These are phyloP conservation scores for Physcia stellaris DNA, from an alignment of 495 filamentous ascomycete species.

Conservation along the genomic window DNA sequence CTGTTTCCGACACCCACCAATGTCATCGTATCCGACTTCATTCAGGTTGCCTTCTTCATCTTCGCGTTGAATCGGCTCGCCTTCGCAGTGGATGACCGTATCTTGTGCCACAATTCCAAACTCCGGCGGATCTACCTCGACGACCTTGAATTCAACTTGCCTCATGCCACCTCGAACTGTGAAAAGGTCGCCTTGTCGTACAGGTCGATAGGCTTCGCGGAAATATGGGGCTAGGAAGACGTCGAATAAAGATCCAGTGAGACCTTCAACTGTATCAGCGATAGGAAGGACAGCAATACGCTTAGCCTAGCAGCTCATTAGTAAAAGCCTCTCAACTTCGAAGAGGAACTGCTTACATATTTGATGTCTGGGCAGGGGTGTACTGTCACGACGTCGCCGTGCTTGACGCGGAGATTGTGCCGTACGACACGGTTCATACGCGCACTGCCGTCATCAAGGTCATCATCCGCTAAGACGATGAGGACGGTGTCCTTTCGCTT, in stretches of 20 bases:
- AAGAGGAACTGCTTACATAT: constrained; percentile 58
- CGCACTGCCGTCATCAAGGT: constrained; percentile 90
- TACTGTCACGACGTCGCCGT: constrained; percentile 91
- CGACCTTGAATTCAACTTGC: constrained; percentile 98
- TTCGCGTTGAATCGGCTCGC: constrained; percentile 94
- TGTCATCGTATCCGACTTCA: constrained; percentile 97
- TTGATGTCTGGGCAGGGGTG: constrained; percentile 99
- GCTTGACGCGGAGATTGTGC: constrained; percentile 96
- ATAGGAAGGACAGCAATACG: constrained; percentile 97
- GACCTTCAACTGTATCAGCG: constrained; percentile 92
- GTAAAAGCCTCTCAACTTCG: constrained; percentile 2
- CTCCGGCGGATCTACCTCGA: constrained; percentile 95
- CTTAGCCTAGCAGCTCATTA: constrained; percentile 58
- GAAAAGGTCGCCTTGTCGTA: constrained; percentile 93
- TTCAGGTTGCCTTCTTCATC: constrained; percentile 98
- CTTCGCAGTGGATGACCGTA: constrained; percentile 97
- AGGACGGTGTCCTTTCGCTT: constrained; percentile 98
- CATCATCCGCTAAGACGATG: constrained; percentile 94
- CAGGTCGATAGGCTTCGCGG: constrained; percentile 94
- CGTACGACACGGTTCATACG: constrained; percentile 96
- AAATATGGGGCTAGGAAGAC: constrained; percentile 99
- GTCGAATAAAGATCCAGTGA: constrained; percentile 95
- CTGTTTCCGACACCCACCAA: constrained; percentile 98
- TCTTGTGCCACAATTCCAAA: constrained; percentile 98
- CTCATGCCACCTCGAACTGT: constrained; percentile 95